Evolutionary conservation across 495 filamentous ascomycete species (phyloP), one percentile per base, ranked within the genome.

Genomic region (Aspergillus cavernicola): DNA sequence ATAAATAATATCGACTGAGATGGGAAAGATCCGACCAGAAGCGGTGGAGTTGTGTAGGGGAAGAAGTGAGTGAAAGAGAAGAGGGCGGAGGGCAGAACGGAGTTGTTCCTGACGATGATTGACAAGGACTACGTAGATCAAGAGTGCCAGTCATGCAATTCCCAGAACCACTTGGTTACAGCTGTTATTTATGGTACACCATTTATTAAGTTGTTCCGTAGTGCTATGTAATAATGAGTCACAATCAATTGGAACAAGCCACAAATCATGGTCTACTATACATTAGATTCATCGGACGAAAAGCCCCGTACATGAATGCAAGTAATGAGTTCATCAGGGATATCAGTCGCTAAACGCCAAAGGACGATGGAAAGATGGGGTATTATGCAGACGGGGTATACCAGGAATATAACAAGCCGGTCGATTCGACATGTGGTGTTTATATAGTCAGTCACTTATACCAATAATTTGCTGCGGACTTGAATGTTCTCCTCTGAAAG

Each of bases 401-500:
- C 20, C 24, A 46, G 23, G 20, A 41, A 35, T 23, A 46, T 22
- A 53, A 16, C 23, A 40, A 33, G 40, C 10, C 13, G 23, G 6
- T 42, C 29, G 37, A 19, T 39, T 39, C 29, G 16, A 16, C 8
- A 37, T 20, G 31, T 47, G 5, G 44, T 48, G 31, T 38, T 47
- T 33, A 9, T 26, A 42, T 39, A 26, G 7, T 33, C 26, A 11
- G 35, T 15, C 15, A 19, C 16, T 69, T 58, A 79, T 55, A 81
- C 80, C 37, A 87, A 60, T 18, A 60, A 65, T 58, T 77, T 81
- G 57, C 83, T 86, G 51, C 77, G 66, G 39, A 66, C 61, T 44
- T 77, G 71, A 61, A 99, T 92, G 67, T 92, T 85, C 38, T 90
- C 89, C 58, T 99, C 95, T 16, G 75, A 80, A 35, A 99, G 73